phyloP scores from a whole-genome alignment of 1,139 yeast genomes.

The Yamadazyma spencermartinsiae region DNA sequence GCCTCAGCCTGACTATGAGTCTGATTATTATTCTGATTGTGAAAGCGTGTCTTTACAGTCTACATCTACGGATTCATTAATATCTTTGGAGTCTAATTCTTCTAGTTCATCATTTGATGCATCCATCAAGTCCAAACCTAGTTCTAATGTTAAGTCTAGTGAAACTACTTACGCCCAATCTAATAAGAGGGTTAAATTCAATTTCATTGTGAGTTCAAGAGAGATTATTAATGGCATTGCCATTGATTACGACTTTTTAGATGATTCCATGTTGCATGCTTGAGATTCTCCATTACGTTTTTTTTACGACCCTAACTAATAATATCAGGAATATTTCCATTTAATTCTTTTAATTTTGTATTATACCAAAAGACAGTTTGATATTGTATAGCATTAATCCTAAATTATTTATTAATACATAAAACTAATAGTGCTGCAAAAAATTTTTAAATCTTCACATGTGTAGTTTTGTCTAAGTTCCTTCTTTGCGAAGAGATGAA shows the following conservation, averaged over 20 bases:
- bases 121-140: not conserved
- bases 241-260: slow-evolving; percentile 46
- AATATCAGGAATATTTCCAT: not conserved
- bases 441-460: no score
- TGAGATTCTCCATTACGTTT: not conserved
- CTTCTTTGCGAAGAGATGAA: no score
- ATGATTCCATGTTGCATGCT: slow-evolving; percentile 20
- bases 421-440: not conserved
- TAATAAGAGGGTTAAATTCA: slow-evolving; percentile 37
- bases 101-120: slow-evolving; percentile 4
- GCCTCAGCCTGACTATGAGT: slow-evolving; percentile 7
- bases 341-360: not conserved
- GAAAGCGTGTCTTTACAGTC: slow-evolving; percentile 1
- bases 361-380: not conserved
- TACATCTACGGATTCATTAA: slow-evolving; percentile 7
- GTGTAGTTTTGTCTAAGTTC: no score
- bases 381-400: not conserved
- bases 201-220: slow-evolving; percentile 42
- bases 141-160: slow-evolving; percentile 2
- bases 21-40: slow-evolving; percentile 6
- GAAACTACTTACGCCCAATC: slow-evolving; percentile 4
- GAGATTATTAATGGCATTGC: slow-evolving; percentile 45
- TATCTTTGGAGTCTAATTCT: slow-evolving; percentile 1
- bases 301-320: not conserved
- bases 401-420: not conserved